Base-by-base conservation (phyloP, 768 basidiomycete species). In the Podaxis sp. region DNA sequence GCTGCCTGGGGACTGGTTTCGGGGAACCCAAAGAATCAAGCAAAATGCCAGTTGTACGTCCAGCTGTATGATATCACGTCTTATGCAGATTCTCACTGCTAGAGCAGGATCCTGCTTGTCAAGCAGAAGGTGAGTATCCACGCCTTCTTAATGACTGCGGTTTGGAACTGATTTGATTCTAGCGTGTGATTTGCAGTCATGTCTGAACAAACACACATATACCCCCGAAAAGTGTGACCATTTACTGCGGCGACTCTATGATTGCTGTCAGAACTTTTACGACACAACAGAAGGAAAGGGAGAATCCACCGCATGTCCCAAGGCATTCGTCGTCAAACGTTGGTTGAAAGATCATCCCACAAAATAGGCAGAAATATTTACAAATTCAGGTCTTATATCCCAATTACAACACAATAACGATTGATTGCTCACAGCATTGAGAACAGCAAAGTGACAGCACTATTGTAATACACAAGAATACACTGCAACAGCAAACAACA, bases 161-260 rank as follows among this genome's bases (percentile, higher is more conserved):
- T 22, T 3, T 28, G 2, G 28, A 6, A 20, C 26, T 62, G 2
- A 17, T 36, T 51, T 7, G 6, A 44, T 38, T 20, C 17, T 66
- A 91, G 89, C 89, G 0, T 91, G 89, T 68, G 71, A 77, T 22
- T 75, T 91, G 2, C 89, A 90, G 49, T 60, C 75, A 1, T 91
- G 90, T 69, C 76, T 91, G 33, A 80, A 79, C 57, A 85, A 81
- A 64, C 82, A 90, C 70, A 88, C 85, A 0, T 90, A 89, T 68
- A 67, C 66, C 2, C 89, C 87, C 0, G 87, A 89, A 20, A 85
- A 80, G 64, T 91, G 90, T 68, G 76, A 86, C 48, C 68, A 73
- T 8, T 70, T 79, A 11, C 68, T 90, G 22, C 75, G 81, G 56
- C 76, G 73, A 24, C 77, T 91, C 17, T 91, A 91, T 68, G 61